Base-by-base conservation (phyloP, 306 rosid species). In the Arachis hypogaea region DNA sequence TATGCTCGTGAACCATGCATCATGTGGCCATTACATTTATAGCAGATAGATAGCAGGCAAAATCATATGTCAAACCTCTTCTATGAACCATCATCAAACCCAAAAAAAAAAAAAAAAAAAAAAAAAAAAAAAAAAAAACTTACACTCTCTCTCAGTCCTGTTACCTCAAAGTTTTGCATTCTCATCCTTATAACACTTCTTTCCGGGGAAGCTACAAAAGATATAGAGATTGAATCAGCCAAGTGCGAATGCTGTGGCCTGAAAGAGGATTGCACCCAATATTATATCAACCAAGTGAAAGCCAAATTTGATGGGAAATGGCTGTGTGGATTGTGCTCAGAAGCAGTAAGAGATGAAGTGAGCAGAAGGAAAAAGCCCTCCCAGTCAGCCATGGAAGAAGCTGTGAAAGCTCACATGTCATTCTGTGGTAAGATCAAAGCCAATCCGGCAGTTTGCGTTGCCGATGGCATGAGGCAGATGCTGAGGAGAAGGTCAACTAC, bases 241-340 rank as follows among this genome's bases (percentile, higher is more conserved):
- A 91, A 90, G 91, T 93, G 98, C 10, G 96, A 89, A 77, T 93
- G 98, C 41, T 93, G 96, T 85, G 97, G 93, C 3, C 81, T 89
- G 38, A 89, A 91, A 86, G 98, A 93, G 72, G 97, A 91, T 36
- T 93, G 97, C 79, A 93, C 96, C 30, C 88, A 84, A 73, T 90
- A 82, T 64, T 91, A 93, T 51, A 93, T 91, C 59, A 78, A 49
- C 0, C 87, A 86, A 7, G 92, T 91, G 49, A 89, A 89, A 87
- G 83, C 86, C 5, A 89, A 86, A 50, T 93, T 93, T 38, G 88
- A 89, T 33, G 94, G 88, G 0, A 91, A 89, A 88, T 93, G 97
- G 97, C 80, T 93, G 1, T 93, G 98, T 86, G 98, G 98, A 79
- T 69, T 93, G 77, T 93, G 98, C 79, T 91, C 97, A 50, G 97